Conservation (phyloP, 345 rosid genomes). For the Syzygium grande region DNA sequence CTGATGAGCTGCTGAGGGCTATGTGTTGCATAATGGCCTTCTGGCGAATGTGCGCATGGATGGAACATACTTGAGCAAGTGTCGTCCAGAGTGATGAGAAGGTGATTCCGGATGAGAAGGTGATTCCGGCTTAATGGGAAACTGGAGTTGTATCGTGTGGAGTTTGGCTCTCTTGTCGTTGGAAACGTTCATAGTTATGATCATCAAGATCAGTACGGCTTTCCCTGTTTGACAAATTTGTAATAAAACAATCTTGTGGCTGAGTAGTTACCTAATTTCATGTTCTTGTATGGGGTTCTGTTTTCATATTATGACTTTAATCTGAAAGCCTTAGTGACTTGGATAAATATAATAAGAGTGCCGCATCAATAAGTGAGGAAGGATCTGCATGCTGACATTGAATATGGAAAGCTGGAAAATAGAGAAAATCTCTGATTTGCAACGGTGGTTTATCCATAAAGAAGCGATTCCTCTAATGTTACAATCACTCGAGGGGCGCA, state of each 20-base stretch:
- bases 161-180: neutral
- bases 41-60: neutral
- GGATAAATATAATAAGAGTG: neutral
- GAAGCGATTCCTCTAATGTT: neutral
- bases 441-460: neutral
- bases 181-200: neutral
- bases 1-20: neutral
- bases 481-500: neutral
- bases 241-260: neutral
- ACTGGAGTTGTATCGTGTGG: neutral
- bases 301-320: neutral
- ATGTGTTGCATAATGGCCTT: neutral
- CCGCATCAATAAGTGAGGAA: neutral
- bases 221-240: neutral
- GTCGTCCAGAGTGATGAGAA: neutral
- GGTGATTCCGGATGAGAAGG: neutral
- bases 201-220: neutral
- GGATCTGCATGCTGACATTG: neutral
- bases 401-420: neutral
- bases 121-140: neutral
- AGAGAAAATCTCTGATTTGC: neutral
- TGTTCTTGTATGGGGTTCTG: neutral
- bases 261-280: neutral
- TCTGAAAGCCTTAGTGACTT: neutral
- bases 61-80: neutral